Evolutionary conservation across 352 stramenopile genomes (phyloP), one percentile per base, ranked within the genome.

Genomic region (Globisporangium nagaii): DNA sequence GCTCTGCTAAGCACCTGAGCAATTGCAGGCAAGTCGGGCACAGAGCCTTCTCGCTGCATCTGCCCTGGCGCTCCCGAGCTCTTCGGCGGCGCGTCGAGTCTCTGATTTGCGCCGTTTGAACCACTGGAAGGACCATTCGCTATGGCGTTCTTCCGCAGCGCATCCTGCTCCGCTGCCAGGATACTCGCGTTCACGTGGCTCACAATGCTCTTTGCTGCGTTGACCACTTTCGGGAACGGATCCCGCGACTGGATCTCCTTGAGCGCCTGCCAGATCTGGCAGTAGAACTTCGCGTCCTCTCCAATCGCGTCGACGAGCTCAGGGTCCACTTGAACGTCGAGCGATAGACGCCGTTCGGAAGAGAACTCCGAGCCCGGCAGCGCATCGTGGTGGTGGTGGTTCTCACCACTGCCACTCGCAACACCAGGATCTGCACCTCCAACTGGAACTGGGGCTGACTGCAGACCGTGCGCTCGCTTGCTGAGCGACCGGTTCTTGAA

Each of bases 161-260:
- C 63, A 20, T 84, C 71, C 61, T 86, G 75, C 15, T 86, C 73
- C 8, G 70, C 58, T 49, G 76, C 70, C 34, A 90, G 60, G 17
- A 86, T 71, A 28, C 66, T 71, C 39, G 70, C 70, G 24, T 88
- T 85, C 24, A 90, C 75, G 22, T 74, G 74, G 34, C 77, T 81
- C 2, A 90, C 74, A 31, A 90, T 76, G 30, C 68, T 56, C 62
- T 88, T 88, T 60, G 66, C 87, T 47, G 54, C 81, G 58, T 60
- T 74, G 20, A 62, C 74, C 30, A 75, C 93, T 62, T 73, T 62
- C 12, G 86, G 85, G 56, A 97, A 95, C 7, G 90, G 79, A 55
- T 98, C 93, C 32, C 70, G 72, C 4, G 89, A 83, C 59, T 97
- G 86, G 36, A 97, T 74, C 32, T 79, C 72, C 47, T 90, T 84